Percentiles rank a stretch among this genome's conserved stretches.
Conservation (phyloP, 2,329 filamentous ascomycete genomes). For the Cucurbitaria berberidis region DNA sequence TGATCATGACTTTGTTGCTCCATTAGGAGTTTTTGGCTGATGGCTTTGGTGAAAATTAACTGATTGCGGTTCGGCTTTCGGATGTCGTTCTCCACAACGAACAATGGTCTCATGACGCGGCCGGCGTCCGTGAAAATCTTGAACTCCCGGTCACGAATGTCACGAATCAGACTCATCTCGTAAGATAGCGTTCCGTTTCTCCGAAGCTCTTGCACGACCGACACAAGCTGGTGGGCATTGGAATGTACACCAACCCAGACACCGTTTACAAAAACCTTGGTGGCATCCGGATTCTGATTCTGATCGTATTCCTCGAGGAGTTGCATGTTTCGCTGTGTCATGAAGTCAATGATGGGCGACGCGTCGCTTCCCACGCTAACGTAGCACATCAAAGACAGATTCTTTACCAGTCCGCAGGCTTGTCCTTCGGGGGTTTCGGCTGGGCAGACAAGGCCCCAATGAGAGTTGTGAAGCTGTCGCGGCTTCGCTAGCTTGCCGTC, state of each 20-base stretch:
- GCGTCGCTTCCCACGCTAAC: constrained; percentile 94
- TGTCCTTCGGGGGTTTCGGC: constrained; percentile 98
- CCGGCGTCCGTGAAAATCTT: constrained; percentile 98
- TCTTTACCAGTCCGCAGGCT: constrained; percentile 97
- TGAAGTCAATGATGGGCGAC: constrained; percentile 90
- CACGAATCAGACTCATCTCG: constrained; percentile 92
- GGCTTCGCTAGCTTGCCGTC: constrained; percentile 99
- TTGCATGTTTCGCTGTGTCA: constrained; percentile 96
- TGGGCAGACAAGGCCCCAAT: constrained; percentile 97
- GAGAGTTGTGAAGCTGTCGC: constrained; percentile 95
- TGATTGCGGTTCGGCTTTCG: constrained; percentile 77
- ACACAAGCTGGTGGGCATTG: constrained; percentile 84
- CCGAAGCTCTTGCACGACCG: constrained; percentile 76
- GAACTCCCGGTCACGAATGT: constrained; percentile 97
- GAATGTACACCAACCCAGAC: constrained; percentile 97
- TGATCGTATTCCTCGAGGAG: constrained; percentile 86
- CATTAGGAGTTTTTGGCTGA: constrained; percentile 73
- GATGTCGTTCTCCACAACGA: constrained; percentile 86
- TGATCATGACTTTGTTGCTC: constrained; percentile 70
- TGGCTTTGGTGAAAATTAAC: constrained; percentile 82
- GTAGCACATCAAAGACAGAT: constrained; percentile 96
- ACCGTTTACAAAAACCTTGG: constrained; percentile 97
- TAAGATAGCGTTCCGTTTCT: constrained; percentile 83
- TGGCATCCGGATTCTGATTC: constrained; percentile 78
- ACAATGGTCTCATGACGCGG: constrained; percentile 90